Percentiles rank a stretch among this genome's conserved stretches.
Conservation (phyloP, 2,329 filamentous ascomycete genomes). For the Exophiala oligosperma region DNA sequence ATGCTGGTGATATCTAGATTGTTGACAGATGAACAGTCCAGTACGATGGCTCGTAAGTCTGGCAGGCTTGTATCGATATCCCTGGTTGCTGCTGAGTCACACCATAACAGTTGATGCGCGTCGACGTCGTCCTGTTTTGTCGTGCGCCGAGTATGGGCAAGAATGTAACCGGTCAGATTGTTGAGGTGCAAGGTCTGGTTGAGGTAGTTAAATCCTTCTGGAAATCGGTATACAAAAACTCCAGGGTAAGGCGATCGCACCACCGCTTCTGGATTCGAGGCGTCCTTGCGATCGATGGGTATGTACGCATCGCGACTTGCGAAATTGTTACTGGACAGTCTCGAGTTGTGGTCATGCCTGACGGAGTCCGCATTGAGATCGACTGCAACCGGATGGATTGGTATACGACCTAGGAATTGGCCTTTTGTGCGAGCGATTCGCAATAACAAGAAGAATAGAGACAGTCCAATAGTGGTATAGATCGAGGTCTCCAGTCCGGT, state of each 20-base stretch:
- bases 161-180: slow-evolving; percentile 49
- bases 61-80: slow-evolving; percentile 40
- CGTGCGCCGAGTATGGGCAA: slow-evolving; percentile 48
- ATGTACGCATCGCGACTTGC: slow-evolving; percentile 44
- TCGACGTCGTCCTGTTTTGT: slow-evolving; percentile 32
- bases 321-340: too few relatives aligned
- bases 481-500: slow-evolving; percentile 85
- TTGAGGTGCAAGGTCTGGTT: slow-evolving; percentile 56
- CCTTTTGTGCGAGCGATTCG: slow-evolving; percentile 79
- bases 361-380: slow-evolving; percentile 18
- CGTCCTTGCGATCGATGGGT: slow-evolving; percentile 52
- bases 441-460: slow-evolving; percentile 75
- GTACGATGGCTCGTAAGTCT: slow-evolving; percentile 53
- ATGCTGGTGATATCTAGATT: slow-evolving; percentile 58
- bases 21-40: slow-evolving; percentile 59
- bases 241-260: slow-evolving; percentile 54
- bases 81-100: slow-evolving; percentile 42
- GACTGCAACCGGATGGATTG: slow-evolving; percentile 49
- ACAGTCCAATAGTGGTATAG: slow-evolving; percentile 78
- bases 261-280: slow-evolving; percentile 50
- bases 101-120: slow-evolving; percentile 47
- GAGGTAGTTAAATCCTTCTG: slow-evolving; percentile 58
- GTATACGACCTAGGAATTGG: slow-evolving; percentile 76
- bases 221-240: slow-evolving; percentile 57
- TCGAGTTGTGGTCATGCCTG: too few relatives aligned